Base-by-base conservation (phyloP, 164 flowering plant genomes). In the Hamamelis virginiana region DNA sequence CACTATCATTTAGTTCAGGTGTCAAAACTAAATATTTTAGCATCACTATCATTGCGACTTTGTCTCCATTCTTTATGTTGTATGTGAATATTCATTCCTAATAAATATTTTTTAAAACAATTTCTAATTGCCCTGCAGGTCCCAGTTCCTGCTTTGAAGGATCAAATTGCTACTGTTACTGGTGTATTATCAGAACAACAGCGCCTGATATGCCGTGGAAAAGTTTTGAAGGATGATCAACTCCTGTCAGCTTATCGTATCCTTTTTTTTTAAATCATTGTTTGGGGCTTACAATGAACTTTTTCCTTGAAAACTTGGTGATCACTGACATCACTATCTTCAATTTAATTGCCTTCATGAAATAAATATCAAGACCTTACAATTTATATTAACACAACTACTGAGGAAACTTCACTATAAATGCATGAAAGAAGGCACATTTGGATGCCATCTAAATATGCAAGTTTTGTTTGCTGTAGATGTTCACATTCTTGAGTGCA, bases 191-290 rank as follows among this genome's bases (percentile, higher is more conserved):
- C 97, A 25, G 94, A 89, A 57, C 96, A 88, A 69, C 98, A 95
- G 56, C 91, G 98, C 22, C 84, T 92, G 45, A 95, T 95, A 74
- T 95, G 97, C 64, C 96, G 95, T 33, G 97, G 98, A 59, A 92
- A 84, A 77, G 98, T 95, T 66, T 76, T 95, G 64, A 95, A 87
- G 79, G 98, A 95, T 85, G 97, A 95, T 76, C 97, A 91, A 66
- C 97, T 91, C 18, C 92, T 95, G 4, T 92, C 97, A 65, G 97
- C 98, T 68, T 95, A 95, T 64, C 97, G 98, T 92, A 92, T 88
- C 94, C 91, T 76, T 72, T 62, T 59, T n/a, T 0, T 63, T 25
- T 64, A 28, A 60, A 60, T 41, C 19, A 53, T 46, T 26, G 1
- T 9, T 28, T 58, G 10, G 41, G 38, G 63, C 38, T 22, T 25